phyloP scores from a whole-genome alignment of 768 basidiomycete species.

The Calvatia gigantea region DNA sequence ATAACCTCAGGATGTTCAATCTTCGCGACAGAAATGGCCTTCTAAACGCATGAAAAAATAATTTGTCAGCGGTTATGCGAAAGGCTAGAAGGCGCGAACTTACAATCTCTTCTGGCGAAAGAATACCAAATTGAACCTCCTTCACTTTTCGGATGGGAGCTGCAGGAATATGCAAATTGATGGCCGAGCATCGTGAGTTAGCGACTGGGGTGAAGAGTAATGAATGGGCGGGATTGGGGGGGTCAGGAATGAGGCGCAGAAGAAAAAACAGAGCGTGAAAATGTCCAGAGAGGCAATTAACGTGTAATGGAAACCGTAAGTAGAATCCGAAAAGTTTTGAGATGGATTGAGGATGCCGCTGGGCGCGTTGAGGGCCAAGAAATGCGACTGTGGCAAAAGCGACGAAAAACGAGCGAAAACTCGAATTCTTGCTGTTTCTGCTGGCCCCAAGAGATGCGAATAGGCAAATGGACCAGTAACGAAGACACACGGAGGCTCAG shows the following conservation, averaged over 20 bases:
- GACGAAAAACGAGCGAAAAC: slow-evolving; percentile 28
- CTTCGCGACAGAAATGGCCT: slow-evolving; percentile 98
- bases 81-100: slow-evolving; percentile 27
- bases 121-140: slow-evolving; percentile 98
- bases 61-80: slow-evolving; percentile 14
- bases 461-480: slow-evolving; percentile 17
- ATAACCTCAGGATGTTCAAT: slow-evolving; percentile 98
- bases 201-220: slow-evolving; percentile 11
- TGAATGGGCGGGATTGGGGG: slow-evolving; percentile 13
- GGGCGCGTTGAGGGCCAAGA: slow-evolving; percentile 25
- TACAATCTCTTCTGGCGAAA: slow-evolving; percentile 98
- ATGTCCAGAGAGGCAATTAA: slow-evolving; percentile 27
- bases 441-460: slow-evolving; percentile 15
- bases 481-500: slow-evolving; percentile 21
- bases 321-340: slow-evolving; percentile 24
- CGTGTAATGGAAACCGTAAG: slow-evolving; percentile 21
- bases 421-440: slow-evolving; percentile 20
- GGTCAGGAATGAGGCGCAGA: slow-evolving; percentile 11
- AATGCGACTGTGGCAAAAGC: slow-evolving; percentile 22
- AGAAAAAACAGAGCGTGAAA: slow-evolving; percentile 22
- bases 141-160: slow-evolving; percentile 94
- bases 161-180: slow-evolving; percentile 88
- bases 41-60: slow-evolving; percentile 46
- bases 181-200: slow-evolving; percentile 71
- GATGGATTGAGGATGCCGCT: slow-evolving; percentile 28